Evolutionary conservation across 257 asterid species (phyloP).

Genomic region (Fraxinus americana): DNA sequence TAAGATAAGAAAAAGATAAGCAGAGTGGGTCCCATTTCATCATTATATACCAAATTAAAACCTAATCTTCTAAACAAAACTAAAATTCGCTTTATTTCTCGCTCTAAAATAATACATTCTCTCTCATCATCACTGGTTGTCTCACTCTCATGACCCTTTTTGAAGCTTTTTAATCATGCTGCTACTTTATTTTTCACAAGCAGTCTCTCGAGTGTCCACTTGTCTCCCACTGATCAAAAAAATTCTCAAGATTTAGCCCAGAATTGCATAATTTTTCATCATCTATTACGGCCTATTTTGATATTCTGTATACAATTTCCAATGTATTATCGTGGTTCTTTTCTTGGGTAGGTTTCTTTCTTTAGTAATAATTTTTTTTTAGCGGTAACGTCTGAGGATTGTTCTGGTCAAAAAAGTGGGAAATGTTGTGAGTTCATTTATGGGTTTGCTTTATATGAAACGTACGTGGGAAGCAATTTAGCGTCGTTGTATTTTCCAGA

Average conservation of each 20-base stretch:
- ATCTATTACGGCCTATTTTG: neutral
- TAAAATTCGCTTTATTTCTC: constrained; percentile 5
- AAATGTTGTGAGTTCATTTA: constrained; percentile 4
- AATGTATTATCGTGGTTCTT: constrained; percentile 11
- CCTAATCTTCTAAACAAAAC: constrained; percentile 20
- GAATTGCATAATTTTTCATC: neutral
- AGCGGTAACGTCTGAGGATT: constrained; percentile 2
- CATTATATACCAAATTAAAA: constrained; percentile 12
- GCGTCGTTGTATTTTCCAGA: constrained; percentile 16
- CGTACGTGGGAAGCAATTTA: constrained; percentile 56
- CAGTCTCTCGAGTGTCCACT: constrained; percentile 61
- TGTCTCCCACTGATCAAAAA: constrained; percentile 19
- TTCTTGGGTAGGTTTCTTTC: neutral
- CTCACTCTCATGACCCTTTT: constrained; percentile 34
- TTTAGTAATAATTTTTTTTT: constrained; percentile 28
- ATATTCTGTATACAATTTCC: neutral
- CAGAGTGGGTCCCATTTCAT: constrained; percentile 24
- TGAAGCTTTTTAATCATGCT: constrained; percentile 32
- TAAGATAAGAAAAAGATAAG: neutral
- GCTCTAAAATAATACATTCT: constrained; percentile 35
- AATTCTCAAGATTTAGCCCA: constrained; percentile 32
- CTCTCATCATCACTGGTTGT: constrained; percentile 34
- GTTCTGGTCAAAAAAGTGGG: neutral
- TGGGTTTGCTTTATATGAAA: constrained; percentile 15
- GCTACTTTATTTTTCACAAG: constrained; percentile 48